Evolutionary conservation across 352 stramenopile species (phyloP).

Genomic region (Globisporangium polare): DNA sequence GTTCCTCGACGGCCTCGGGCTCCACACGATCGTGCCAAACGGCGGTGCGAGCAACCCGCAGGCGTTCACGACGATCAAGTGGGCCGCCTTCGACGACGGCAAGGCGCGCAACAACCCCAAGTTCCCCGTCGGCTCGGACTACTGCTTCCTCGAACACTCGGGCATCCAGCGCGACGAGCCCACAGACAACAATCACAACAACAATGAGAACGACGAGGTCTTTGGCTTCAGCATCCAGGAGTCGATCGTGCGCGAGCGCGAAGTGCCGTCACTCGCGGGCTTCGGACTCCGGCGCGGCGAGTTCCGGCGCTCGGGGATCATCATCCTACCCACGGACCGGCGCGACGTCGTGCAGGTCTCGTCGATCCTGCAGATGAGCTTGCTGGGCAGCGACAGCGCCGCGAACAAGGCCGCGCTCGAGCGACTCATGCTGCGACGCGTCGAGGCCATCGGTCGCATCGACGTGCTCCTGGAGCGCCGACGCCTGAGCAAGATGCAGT

Average conservation of each 20-base stretch:
- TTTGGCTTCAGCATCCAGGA: conserved; percentile 71
- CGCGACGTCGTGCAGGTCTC: conserved; percentile 61
- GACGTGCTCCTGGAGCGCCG: conserved; percentile 55
- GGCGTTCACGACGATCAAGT: conserved; percentile 71
- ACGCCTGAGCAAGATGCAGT: conserved; percentile 52
- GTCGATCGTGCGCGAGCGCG: conserved; percentile 52
- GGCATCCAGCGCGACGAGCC: conserved; percentile 40
- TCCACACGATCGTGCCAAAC: conserved; percentile 43
- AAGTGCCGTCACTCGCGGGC: conserved; percentile 54
- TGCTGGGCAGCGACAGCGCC: conserved; percentile 22
- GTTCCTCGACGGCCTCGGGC: conserved; percentile 58
- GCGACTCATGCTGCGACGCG: conserved; percentile 44
- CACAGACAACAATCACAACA: too few relatives aligned
- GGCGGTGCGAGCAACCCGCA: conserved; percentile 22
- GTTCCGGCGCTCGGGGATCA: conserved; percentile 56
- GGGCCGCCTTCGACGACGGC: conserved; percentile 57
- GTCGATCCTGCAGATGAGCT: conserved; percentile 54
- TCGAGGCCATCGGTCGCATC: conserved; percentile 39
- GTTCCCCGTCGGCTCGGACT: conserved; percentile 46
- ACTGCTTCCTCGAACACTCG: conserved; percentile 76
- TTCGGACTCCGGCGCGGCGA: conserved; percentile 51
- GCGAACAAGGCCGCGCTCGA: conserved; percentile 32
- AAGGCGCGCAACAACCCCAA: conserved; percentile 24
- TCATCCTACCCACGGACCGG: conserved; percentile 57
- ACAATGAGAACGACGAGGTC: conserved; percentile 11